phyloP scores from a whole-genome alignment of 2,329 filamentous ascomycete species.

The Diaporthe eres region DNA sequence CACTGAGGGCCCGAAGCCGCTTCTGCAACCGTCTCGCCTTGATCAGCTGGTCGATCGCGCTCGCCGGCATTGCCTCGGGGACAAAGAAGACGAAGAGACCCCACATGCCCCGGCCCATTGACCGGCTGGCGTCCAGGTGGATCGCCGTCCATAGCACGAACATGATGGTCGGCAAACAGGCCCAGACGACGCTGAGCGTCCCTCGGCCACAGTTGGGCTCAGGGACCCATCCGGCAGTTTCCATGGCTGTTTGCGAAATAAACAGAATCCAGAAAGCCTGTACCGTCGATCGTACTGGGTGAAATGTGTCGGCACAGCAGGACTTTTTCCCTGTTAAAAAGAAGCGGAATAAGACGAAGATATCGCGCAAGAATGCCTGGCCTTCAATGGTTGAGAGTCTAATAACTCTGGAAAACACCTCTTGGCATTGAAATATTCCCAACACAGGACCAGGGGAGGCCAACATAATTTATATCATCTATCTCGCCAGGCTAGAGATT shows the following conservation, averaged over 20 bases:
- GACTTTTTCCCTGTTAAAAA: too few species aligned
- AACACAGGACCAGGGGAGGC: neutral
- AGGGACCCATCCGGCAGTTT: neutral
- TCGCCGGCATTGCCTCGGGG: neutral
- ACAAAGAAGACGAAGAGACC: conserved; percentile 1
- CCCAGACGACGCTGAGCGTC: conserved; percentile 9
- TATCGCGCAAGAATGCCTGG: neutral
- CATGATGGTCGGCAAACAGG: neutral
- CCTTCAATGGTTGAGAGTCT: neutral
- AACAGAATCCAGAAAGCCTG: neutral
- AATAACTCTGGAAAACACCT: neutral
- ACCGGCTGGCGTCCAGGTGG: neutral
- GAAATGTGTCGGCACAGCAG: too few species aligned
- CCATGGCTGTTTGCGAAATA: neutral
- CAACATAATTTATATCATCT: neutral
- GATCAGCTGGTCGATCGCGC: conserved; percentile 5
- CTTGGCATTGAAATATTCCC: neutral
- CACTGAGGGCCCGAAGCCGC: neutral
- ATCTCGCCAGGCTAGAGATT: too few species aligned
- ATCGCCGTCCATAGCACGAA: neutral
- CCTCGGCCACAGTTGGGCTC: conserved; percentile 4
- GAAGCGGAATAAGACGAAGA: too few species aligned
- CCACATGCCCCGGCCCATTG: neutral
- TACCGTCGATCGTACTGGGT: neutral
- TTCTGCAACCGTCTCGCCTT: neutral